Base-by-base conservation (phyloP, 805 yeast species). In the Wickerhamomyces rabaulensis region DNA sequence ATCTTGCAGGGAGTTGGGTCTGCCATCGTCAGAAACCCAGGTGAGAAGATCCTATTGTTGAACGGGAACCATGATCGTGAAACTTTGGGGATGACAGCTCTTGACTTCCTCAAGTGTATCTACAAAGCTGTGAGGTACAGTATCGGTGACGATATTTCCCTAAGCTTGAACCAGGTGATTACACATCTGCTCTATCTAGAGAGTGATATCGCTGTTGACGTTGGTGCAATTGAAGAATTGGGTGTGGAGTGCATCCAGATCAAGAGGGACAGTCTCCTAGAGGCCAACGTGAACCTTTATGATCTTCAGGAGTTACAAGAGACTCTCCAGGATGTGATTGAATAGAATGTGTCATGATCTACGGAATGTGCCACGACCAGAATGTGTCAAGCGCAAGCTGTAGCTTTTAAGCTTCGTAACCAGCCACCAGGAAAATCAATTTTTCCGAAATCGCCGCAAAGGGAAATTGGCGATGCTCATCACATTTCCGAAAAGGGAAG, bases 51-150 rank as follows among this genome's bases (percentile, higher is more conserved):
- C 6, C 61, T 90, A 15, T 62, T 91, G 10, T 63, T 90, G 25
- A 91, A 91, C 63, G 94, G 95, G 6, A 68, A 78, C 29, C 66
- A 67, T 42, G 97, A 91, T 60, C 71, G 97, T 48, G 97, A 91
- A 61, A 89, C 97, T 0, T 70, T 66, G 43, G 84, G 85, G 0
- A 71, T 87, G 72, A 65, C 69, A 26, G 88, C 91, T 0, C 43
- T 64, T 3, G 85, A 78, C 35, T 85, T 80, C 57, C 67, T 87
- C 3, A 62, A 69, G 19, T 73, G 80, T 5, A 71, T 89, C 6
- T 73, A 72, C 26, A 69, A 75, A 41, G 80, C 86, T 52, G 73
- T 84, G 12, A 55, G 62, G 6, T 82, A 84, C 61, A 80, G 86
- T 42, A 52, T 52, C 43, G 56, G 51, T 29, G 42, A 40, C 5